Percentiles rank a stretch among this genome's conserved stretches.
phyloP scores from a whole-genome alignment of 176 grass and related monocot species.

The Zoysia japonica region DNA sequence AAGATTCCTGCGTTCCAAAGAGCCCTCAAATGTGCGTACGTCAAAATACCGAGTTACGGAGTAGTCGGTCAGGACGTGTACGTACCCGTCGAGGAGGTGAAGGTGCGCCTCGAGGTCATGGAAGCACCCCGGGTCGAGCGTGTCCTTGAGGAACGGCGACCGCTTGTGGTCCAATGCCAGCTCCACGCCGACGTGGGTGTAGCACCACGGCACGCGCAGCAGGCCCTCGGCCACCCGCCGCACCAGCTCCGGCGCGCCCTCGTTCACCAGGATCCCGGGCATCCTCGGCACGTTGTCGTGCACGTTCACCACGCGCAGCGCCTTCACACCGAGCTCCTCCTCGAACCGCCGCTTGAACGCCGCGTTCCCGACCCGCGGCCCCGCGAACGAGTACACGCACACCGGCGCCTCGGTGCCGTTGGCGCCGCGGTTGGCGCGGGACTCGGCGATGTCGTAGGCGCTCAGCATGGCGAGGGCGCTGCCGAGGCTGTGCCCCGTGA shows the following conservation, averaged over 20 bases:
- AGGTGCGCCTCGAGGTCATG: slow-evolving; percentile 86
- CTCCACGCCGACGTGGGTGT: slow-evolving; percentile 76
- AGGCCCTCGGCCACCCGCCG: slow-evolving; percentile 44
- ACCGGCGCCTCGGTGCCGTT: slow-evolving; percentile 12
- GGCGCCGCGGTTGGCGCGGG: slow-evolving; percentile 28
- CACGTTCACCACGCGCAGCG: slow-evolving; percentile 80
- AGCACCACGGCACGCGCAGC: slow-evolving; percentile 72
- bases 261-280: slow-evolving; percentile 78
- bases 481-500: slow-evolving; percentile 87
- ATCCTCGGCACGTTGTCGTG: slow-evolving; percentile 78
- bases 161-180: slow-evolving; percentile 69
- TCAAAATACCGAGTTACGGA: no score
- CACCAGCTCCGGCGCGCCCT: slow-evolving; percentile 55
- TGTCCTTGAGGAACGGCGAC: slow-evolving; percentile 83
- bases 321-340: slow-evolving; percentile 62
- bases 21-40: no score
- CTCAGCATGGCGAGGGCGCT: slow-evolving; percentile 72
- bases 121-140: slow-evolving; percentile 54
- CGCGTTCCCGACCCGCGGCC: slow-evolving; percentile 78
- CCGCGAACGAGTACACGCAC: slow-evolving; percentile 75
- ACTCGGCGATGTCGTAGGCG: slow-evolving; percentile 87
- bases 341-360: slow-evolving; percentile 71
- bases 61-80: background rate
- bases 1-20: no score
- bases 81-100: slow-evolving; percentile 86